phyloP scores from a whole-genome alignment of 2,329 filamentous ascomycete species.

The Rhinocladiella mackenziei region DNA sequence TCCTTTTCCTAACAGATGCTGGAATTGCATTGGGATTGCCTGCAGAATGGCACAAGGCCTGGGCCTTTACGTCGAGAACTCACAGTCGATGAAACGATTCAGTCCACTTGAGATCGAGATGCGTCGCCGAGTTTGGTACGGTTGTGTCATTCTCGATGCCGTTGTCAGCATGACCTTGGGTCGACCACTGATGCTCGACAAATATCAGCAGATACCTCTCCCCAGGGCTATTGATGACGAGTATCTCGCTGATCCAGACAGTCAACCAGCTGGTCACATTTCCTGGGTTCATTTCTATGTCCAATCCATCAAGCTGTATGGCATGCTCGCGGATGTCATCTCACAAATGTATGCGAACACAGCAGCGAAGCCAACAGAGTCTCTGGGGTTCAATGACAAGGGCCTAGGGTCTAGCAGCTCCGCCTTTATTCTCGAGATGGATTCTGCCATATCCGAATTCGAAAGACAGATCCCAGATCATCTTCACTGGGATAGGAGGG shows the following conservation, averaged over 20 bases:
- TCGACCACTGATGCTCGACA: conserved; percentile 5
- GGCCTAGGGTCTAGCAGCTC: neutral
- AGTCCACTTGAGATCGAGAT: conserved; percentile 7
- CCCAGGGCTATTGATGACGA: conserved; percentile 36
- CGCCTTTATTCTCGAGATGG: conserved; percentile 1
- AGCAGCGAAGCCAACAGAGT: neutral
- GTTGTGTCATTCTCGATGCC: conserved; percentile 9
- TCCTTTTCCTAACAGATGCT: conserved; percentile 6
- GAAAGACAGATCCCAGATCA: conserved; percentile 3
- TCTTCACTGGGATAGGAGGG: conserved; percentile 6
- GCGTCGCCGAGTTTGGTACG: conserved; percentile 11
- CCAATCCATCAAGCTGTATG: conserved; percentile 3
- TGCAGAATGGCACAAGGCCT: conserved; percentile 6
- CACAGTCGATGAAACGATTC: neutral
- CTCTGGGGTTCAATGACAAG: too few relatives aligned
- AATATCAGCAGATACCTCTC: neutral
- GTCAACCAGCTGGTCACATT: neutral
- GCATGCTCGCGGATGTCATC: conserved; percentile 3
- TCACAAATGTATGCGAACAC: neutral
- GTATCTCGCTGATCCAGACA: conserved; percentile 24
- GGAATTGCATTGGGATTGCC: conserved; percentile 7
- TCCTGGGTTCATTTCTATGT: conserved; percentile 3
- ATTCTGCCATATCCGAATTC: conserved; percentile 1
- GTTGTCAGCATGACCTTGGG: conserved; percentile 12
- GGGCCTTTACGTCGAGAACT: conserved; percentile 1